Evolutionary conservation across 2,329 filamentous ascomycete species (phyloP).

Genomic region (Clonostachys sp.): DNA sequence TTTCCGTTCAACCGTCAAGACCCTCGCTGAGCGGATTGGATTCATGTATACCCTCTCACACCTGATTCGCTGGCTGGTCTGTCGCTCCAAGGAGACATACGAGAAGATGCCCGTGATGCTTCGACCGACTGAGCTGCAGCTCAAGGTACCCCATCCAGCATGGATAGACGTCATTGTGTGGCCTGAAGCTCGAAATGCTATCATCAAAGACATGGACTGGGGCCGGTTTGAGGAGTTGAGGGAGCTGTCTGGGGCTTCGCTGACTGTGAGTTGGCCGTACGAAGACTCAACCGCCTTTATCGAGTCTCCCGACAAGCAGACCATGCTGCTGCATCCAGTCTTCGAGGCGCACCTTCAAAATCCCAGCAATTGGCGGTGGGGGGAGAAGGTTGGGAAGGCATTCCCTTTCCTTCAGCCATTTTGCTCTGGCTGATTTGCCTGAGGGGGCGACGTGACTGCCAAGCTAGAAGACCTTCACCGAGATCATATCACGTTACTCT

Average conservation of each 20-base stretch:
- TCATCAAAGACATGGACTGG: slow-evolving; percentile 9
- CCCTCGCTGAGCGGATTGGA: slow-evolving; percentile 9
- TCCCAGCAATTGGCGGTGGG: background rate
- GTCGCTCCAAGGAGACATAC: slow-evolving; percentile 13
- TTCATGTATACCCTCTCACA: slow-evolving; percentile 9
- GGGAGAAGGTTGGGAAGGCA: background rate
- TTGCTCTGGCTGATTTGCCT: too few relatives aligned
- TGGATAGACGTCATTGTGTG: slow-evolving; percentile 15
- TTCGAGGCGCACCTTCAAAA: background rate
- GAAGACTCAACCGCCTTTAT: background rate
- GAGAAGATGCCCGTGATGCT: slow-evolving; percentile 12
- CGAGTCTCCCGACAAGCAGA: background rate
- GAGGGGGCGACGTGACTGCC: too few relatives aligned
- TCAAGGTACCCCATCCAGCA: slow-evolving; percentile 13
- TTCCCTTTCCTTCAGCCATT: background rate
- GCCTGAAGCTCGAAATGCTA: slow-evolving; percentile 9
- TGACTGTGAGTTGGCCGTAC: background rate
- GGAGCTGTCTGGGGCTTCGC: background rate
- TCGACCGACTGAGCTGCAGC: slow-evolving; percentile 12
- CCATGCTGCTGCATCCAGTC: background rate
- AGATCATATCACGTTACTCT: too few relatives aligned
- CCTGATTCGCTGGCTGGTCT: slow-evolving; percentile 11
- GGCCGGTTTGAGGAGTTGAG: background rate
- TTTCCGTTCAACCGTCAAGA: slow-evolving; percentile 4
- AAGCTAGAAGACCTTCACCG: too few relatives aligned